Evolutionary conservation across 345 rosid genomes (phyloP), one percentile per base, ranked within the genome.

Genomic region (Combretum micranthum): DNA sequence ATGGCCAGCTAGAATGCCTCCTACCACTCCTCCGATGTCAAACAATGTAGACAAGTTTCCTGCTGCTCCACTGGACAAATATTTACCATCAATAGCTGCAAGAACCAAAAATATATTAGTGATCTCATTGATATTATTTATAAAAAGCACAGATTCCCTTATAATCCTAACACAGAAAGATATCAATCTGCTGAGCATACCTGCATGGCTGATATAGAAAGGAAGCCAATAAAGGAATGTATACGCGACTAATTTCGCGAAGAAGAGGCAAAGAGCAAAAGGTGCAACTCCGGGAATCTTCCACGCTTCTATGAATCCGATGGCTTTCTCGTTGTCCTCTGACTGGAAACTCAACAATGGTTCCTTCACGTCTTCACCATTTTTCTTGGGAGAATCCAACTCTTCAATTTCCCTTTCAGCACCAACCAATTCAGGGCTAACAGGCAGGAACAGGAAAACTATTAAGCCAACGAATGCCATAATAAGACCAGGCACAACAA

Each of bases 161-260:
- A 32, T 32, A 32, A 7, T 32, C 39, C 6, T 32, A 32, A 7
- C 39, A 32, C 3, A 1, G 39, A 32, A 32, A 32, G 39, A 32
- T 32, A 32, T 32, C 39, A 4, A 4, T 32, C 9, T 7, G 49
- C 49, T n/a, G 15, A 20, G 57, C 15, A 47, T 80, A 85, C 98
- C 98, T 67, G 98, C 89, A 64, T 86, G 97, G 68, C 91, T 80
- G 43, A 92, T 71, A 78, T 93, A 93, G 87, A 78, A 93, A 52
- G 99, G 99, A 59, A 93, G 97, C 96, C 99, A 93, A 61, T 86
- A 93, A 59, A 93, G 97, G 71, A 93, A 93, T 16, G 99, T 89
- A 72, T 93, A 93, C 14, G 97, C 93, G 47, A 93, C 99, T 72
- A 93, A 73, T 65, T 93, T 93, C 44, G 97, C 71, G 48, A 93